These are phyloP conservation scores for Pistacia integerrima DNA, from an alignment of 345 rosid genomes.

Conservation along the genomic window DNA sequence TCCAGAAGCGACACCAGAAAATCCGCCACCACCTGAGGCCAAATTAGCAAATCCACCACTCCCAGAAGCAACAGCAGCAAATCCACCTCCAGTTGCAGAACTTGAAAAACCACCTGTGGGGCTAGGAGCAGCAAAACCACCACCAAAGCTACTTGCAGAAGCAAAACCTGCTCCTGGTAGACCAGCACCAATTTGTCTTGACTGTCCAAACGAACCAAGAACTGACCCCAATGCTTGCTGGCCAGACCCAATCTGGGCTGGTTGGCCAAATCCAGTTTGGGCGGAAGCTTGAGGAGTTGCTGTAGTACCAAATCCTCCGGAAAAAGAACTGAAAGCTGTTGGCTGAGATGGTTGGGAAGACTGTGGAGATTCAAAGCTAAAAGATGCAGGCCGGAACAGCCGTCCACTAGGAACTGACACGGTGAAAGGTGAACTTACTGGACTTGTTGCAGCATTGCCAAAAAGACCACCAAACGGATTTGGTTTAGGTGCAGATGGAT, in stretches of 20 bases:
- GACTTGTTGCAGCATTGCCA: constrained; percentile 50
- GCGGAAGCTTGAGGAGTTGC: constrained; percentile 52
- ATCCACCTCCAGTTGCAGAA: constrained; percentile 51
- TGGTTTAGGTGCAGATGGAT: constrained; percentile 46
- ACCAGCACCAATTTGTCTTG: constrained; percentile 80
- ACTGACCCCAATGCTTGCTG: constrained; percentile 93
- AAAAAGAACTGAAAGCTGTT: constrained; percentile 47
- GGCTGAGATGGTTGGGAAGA: constrained; percentile 62
- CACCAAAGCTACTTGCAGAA: constrained; percentile 53
- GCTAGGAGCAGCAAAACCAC: constrained; percentile 55
- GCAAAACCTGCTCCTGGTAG: constrained; percentile 61
- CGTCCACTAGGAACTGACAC: constrained; percentile 75
- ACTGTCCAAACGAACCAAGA: constrained; percentile 96
- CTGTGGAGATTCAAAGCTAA: constrained; percentile 65
- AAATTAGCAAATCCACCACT: constrained; percentile 45
- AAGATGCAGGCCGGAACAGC: constrained; percentile 89
- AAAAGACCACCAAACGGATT: constrained; percentile 81
- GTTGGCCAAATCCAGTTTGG: constrained; percentile 78
- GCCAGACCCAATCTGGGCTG: constrained; percentile 75
- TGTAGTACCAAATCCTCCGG: constrained; percentile 59
- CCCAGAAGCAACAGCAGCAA: constrained; percentile 33
- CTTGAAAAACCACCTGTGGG: constrained; percentile 60
- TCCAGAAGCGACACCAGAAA: constrained; percentile 37
- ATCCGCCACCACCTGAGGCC: constrained; percentile 47
- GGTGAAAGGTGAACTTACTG: constrained; percentile 52